phyloP scores from a whole-genome alignment of 805 yeast species.

The Grigorovia jiainica region DNA sequence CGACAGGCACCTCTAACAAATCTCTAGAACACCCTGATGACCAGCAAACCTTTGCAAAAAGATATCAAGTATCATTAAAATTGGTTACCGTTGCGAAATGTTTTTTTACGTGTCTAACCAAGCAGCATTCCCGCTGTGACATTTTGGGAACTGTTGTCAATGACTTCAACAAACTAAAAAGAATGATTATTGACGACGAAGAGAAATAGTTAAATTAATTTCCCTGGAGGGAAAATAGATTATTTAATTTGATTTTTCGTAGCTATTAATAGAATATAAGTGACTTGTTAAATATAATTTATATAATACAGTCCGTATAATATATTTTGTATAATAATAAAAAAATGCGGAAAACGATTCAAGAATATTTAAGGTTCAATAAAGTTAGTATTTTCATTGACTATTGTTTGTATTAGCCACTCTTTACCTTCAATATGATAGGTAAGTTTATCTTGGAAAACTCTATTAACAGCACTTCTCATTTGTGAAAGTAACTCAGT shows the following conservation, averaged over 20 bases:
- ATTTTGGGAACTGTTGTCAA: slow-evolving; percentile 19
- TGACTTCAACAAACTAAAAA: slow-evolving; percentile 17
- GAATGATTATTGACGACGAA: slow-evolving; percentile 3
- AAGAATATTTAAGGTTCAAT: neutral
- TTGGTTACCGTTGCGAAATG: slow-evolving; percentile 22
- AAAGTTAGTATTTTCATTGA: slow-evolving; percentile 17
- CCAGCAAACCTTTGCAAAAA: slow-evolving; percentile 22
- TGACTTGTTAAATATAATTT: too few relatives aligned
- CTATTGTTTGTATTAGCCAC: slow-evolving; percentile 27
- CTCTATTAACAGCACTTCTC: slow-evolving; percentile 3
- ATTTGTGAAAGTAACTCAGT: slow-evolving; percentile 6
- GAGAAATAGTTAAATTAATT: too few relatives aligned
- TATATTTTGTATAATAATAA: too few relatives aligned
- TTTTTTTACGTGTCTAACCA: slow-evolving; percentile 16
- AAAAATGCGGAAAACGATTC: neutral
- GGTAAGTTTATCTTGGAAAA: neutral
- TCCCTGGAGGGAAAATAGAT: too few relatives aligned
- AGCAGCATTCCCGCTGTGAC: slow-evolving; percentile 21
- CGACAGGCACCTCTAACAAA: neutral
- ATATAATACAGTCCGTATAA: too few relatives aligned
- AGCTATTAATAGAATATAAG: too few relatives aligned
- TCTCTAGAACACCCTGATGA: neutral
- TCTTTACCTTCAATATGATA: slow-evolving; percentile 23
- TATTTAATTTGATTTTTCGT: too few relatives aligned
- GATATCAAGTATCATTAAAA: slow-evolving; percentile 24